Evolutionary conservation across 805 yeast species (phyloP).

Genomic region (Danielozyma ontarioensis): DNA sequence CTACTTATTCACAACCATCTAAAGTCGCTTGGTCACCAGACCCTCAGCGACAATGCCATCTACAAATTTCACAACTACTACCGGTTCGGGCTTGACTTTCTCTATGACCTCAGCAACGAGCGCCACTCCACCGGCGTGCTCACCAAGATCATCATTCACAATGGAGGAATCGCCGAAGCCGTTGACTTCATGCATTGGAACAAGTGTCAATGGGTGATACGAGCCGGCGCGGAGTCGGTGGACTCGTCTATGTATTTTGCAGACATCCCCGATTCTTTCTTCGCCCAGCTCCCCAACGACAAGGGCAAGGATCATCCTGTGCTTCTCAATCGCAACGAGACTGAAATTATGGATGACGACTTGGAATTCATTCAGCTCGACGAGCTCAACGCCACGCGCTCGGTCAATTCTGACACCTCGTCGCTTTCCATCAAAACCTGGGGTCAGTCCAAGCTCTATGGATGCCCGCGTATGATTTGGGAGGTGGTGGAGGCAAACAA

Average conservation of each 20-base stretch:
- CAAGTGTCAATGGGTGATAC: conserved; percentile 41
- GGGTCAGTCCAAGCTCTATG: conserved; percentile 40
- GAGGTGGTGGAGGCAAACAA: conserved; percentile 37
- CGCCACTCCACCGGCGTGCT: conserved; percentile 26
- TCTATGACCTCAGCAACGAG: conserved; percentile 34
- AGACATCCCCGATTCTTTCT: conserved; percentile 22
- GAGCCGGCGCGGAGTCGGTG: conserved; percentile 3
- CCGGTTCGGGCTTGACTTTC: conserved; percentile 48
- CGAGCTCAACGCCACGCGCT: conserved; percentile 6
- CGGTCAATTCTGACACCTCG: conserved; percentile 7
- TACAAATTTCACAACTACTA: conserved; percentile 54
- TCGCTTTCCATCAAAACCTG: conserved; percentile 20
- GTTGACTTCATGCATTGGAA: conserved; percentile 52
- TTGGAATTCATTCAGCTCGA: conserved; percentile 24
- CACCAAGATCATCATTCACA: conserved; percentile 45
- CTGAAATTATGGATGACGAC: conserved; percentile 35
- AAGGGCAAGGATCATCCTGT: conserved; percentile 24
- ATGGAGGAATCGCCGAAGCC: conserved; percentile 46
- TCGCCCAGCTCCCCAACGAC: conserved; percentile 7
- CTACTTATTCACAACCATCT: conserved; percentile 34
- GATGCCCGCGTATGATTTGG: conserved; percentile 35
- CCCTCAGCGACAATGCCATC: conserved; percentile 4
- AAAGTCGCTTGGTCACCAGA: conserved; percentile 5
- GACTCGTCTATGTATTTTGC: conserved; percentile 26
- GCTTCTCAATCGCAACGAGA: conserved; percentile 32